phyloP scores from a whole-genome alignment of 441 rosid genomes.

The Populus tomentosa region DNA sequence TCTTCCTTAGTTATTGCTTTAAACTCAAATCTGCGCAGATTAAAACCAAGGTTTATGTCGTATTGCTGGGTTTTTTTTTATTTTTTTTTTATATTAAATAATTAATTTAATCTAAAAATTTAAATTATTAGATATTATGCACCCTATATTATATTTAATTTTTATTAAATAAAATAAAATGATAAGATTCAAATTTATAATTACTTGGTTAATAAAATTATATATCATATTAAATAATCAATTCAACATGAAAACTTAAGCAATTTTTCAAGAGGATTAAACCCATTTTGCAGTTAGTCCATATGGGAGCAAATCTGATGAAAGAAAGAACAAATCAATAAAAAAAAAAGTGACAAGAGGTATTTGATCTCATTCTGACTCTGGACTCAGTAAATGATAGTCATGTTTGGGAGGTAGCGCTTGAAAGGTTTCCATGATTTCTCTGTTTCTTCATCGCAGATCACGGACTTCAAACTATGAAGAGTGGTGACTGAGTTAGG shows the following conservation, averaged over 20 bases:
- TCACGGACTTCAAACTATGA: background rate
- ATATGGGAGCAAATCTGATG: background rate
- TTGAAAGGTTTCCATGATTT: background rate
- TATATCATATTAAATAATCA: no score
- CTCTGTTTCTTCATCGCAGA: background rate
- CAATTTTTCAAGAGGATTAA: background rate
- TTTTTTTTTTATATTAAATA: no score
- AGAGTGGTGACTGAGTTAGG: background rate
- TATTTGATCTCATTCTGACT: background rate
- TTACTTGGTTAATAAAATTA: no score
- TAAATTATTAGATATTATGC: no score
- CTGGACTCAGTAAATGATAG: background rate
- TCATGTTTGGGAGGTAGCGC: background rate
- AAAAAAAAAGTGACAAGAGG: background rate
- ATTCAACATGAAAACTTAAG: no score
- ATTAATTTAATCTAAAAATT: no score
- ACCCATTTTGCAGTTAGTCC: background rate
- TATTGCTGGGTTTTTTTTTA: no score
- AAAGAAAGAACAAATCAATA: background rate
- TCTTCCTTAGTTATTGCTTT: no score
- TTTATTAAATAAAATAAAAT: no score
- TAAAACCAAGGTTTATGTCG: no score
- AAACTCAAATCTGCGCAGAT: no score
- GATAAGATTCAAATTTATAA: accelerated
- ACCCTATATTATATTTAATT: no score